Base-by-base conservation (phyloP, 129 eudicot genomes). In the Helichrysum umbraculigerum region DNA sequence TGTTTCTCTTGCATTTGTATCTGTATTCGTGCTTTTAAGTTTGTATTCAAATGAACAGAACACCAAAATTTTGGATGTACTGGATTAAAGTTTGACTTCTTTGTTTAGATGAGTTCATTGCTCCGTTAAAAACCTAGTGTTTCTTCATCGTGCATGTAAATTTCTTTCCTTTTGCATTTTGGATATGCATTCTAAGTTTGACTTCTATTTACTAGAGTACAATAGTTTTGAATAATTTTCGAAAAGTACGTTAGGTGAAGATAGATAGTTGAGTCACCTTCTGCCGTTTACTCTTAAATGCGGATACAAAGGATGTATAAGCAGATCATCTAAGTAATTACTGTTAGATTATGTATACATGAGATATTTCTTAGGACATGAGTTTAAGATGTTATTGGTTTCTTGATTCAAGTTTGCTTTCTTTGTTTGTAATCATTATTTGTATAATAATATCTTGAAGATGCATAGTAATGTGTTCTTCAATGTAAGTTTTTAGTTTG, bases 11-110 rank as follows among this genome's bases (percentile, higher is more conserved):
- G 57, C 56, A 78, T 78, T 32, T 59, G 37, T 4, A 70, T 21
- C 37, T 70, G 70, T n/a, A n/a, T n/a, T n/a, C n/a, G n/a, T 47
- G 76, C 63, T 78, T 50, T 60, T 32, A 25, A 37, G 41, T 68
- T 68, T 19, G 33, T 57, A n/a, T 56, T 56, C n/a, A 68, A 58
- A 32, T 21, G 28, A 29, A 59, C 20, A 16, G 34, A 69, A 10
- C 75, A 77, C 37, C 12, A 65, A 3, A 52, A 29, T 66, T 34
- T 41, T 69, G n/a, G 29, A 41, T 19, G 52, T 41, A 30, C n/a
- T 30, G 33, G 19, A 47, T 10, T 9, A 41, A 5, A 63, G 68
- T 63, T 14, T 30, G 37, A 30, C 35, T 25, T 25, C 35, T 30
- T 15, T 63, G n/a, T 69, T 44, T 44, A 21, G 35, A 12, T 69